Percentiles rank a stretch among this genome's conserved stretches.
Conservation (phyloP, 129 eudicot genomes). For the Pseudognaphalium luteoalbum region DNA sequence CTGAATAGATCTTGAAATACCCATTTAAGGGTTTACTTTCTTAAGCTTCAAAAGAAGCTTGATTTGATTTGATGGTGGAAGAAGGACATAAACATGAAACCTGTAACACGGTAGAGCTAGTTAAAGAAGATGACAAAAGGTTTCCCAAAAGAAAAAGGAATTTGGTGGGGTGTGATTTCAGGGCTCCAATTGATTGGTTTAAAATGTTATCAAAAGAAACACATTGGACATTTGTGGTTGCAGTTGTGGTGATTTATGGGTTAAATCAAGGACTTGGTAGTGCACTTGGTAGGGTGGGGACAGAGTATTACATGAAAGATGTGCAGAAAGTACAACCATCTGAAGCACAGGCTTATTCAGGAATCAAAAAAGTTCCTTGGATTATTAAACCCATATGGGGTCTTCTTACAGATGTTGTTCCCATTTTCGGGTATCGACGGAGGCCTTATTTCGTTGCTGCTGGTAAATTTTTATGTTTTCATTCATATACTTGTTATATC, state of each 20-base stretch:
- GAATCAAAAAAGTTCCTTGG: constrained; percentile 92
- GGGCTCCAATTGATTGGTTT: constrained; percentile 66
- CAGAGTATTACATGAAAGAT: constrained; percentile 96
- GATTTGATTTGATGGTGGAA: constrained; percentile 51
- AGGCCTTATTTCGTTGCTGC: constrained; percentile 84
- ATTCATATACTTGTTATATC: not conserved
- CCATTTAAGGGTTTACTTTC: constrained; percentile 25
- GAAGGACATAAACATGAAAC: constrained; percentile 52
- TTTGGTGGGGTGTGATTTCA: constrained; percentile 30
- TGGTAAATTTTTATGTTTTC: constrained; percentile 42
- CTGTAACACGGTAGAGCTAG: constrained; percentile 21
- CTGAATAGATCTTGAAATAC: constrained; percentile 6
- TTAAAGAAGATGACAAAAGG: constrained; percentile 34
- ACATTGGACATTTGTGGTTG: constrained; percentile 92
- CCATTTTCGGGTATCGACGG: constrained; percentile 71
- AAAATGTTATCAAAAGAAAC: constrained; percentile 63
- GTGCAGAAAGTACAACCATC: constrained; percentile 98
- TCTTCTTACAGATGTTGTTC: constrained; percentile 89
- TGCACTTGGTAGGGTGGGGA: constrained; percentile 67
- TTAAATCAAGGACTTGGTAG: constrained; percentile 90
- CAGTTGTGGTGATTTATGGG: constrained; percentile 80
- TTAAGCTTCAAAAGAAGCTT: not conserved
- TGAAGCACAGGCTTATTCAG: constrained; percentile 85
- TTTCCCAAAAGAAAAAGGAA: constrained; percentile 26
- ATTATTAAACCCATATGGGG: constrained; percentile 97